Evolutionary conservation across 2,329 filamentous ascomycete genomes (phyloP).

Genomic region (Ascosphaera apis): DNA sequence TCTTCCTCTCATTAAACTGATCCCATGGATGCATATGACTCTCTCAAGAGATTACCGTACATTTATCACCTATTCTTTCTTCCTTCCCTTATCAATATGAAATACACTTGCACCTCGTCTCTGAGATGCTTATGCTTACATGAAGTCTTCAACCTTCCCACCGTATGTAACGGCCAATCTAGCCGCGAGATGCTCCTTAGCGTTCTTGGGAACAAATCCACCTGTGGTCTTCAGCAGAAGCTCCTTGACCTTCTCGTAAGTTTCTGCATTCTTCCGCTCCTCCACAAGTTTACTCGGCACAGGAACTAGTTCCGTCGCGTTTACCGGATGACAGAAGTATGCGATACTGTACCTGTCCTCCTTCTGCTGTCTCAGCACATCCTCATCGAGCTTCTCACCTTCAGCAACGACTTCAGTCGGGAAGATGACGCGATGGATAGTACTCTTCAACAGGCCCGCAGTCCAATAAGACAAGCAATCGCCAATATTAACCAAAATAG

Average conservation of each 20-base stretch:
- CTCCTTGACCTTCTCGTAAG: slow-evolving; percentile 20
- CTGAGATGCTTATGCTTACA: too few relatives aligned
- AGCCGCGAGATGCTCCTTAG: slow-evolving; percentile 33
- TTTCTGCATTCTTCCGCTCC: slow-evolving; percentile 17
- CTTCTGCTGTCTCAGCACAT: slow-evolving; percentile 12
- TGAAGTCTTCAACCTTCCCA: slow-evolving; percentile 6
- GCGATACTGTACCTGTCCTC: slow-evolving; percentile 34
- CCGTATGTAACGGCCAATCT: slow-evolving; percentile 36
- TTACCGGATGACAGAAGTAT: slow-evolving; percentile 40
- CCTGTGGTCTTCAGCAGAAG: slow-evolving; percentile 11
- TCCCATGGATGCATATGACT: slow-evolving; percentile 28
- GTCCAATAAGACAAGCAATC: slow-evolving; percentile 72
- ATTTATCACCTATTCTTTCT: slow-evolving; percentile 12
- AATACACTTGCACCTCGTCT: too few relatives aligned
- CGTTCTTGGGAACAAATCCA: slow-evolving; percentile 24
- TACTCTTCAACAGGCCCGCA: slow-evolving; percentile 62
- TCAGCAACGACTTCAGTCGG: slow-evolving; percentile 16
- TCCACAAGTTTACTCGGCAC: slow-evolving; percentile 31
- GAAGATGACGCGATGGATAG: slow-evolving; percentile 74
- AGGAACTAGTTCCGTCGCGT: slow-evolving; percentile 28
- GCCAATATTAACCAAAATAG: slow-evolving; percentile 50
- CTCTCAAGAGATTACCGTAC: slow-evolving; percentile 17
- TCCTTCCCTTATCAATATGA: too few relatives aligned
- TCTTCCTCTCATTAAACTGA: slow-evolving; percentile 35
- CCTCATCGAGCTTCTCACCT: neutral